Conservation (phyloP, 441 rosid genomes). For the Eugenia klotzschiana region DNA sequence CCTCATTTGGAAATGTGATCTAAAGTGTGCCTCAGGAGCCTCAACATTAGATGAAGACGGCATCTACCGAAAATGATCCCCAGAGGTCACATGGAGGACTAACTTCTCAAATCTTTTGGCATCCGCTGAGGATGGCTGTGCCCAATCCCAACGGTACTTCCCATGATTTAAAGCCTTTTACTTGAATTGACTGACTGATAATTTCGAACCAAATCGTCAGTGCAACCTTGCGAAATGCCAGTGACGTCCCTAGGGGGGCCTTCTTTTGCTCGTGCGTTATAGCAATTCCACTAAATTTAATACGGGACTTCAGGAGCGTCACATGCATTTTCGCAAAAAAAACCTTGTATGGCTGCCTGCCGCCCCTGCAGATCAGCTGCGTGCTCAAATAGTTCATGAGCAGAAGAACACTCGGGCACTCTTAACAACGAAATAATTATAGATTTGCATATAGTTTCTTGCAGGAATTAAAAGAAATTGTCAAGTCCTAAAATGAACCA, state of each 20-base stretch:
- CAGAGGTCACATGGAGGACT: not conserved
- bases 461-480: not conserved
- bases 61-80: not conserved
- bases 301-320: not conserved
- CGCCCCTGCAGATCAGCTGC: not conserved
- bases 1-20: not conserved
- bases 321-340: not conserved
- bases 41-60: not conserved
- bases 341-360: not conserved
- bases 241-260: not conserved
- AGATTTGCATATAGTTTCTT: not conserved
- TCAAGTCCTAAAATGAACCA: not conserved
- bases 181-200: not conserved
- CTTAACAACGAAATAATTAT: not conserved
- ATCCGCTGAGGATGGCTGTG: not conserved
- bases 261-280: not conserved
- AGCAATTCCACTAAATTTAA: not conserved
- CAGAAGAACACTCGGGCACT: not conserved
- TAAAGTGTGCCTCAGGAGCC: not conserved
- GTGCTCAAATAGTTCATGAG: not conserved
- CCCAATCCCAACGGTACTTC: not conserved
- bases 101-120: not conserved
- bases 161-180: not conserved
- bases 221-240: not conserved
- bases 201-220: not conserved